These are phyloP conservation scores for Aquilaria malaccensis DNA, from an alignment of 345 rosid species.

Conservation along the genomic window DNA sequence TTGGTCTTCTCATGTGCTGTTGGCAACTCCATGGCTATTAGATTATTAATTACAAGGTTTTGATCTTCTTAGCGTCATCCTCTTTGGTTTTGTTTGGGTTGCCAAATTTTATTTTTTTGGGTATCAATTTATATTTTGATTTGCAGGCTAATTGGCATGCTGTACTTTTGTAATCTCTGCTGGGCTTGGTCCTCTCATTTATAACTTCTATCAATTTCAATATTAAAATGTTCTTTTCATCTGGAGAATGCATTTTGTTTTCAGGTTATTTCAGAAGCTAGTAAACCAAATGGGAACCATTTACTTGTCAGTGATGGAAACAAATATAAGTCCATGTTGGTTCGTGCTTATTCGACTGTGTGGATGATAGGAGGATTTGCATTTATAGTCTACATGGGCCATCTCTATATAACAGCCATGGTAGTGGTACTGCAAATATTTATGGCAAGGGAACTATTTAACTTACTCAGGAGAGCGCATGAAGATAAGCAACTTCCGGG, in stretches of 20 bases:
- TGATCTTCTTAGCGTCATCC: too few species aligned
- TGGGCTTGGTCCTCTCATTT: too few species aligned
- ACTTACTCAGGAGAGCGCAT: slow-evolving; percentile 71
- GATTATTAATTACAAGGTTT: too few species aligned
- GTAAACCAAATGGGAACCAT: slow-evolving; percentile 48
- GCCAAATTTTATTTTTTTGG: slow-evolving; percentile 3
- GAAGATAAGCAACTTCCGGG: slow-evolving; percentile 86
- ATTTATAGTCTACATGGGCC: slow-evolving; percentile 85
- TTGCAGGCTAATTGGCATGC: not conserved
- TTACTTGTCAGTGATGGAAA: slow-evolving; percentile 65
- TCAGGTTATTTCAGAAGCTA: slow-evolving; percentile 52
- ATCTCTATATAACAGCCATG: slow-evolving; percentile 96
- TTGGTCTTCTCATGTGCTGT: too few species aligned
- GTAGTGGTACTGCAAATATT: slow-evolving; percentile 87
- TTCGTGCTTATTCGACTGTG: slow-evolving; percentile 63
- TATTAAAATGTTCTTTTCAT: too few species aligned
- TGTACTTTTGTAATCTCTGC: too few species aligned
- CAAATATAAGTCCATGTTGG: slow-evolving; percentile 76
- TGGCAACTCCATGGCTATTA: too few species aligned
- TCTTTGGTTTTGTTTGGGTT: not conserved
- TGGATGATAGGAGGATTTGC: slow-evolving; percentile 96
- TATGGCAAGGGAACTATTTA: slow-evolving; percentile 92
- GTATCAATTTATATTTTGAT: not conserved
- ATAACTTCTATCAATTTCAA: too few species aligned
- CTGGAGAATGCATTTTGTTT: not conserved